Percentiles rank a stretch among this genome's conserved stretches.
Conservation (phyloP, 208 protist species). For the Naegleria fowleri region DNA sequence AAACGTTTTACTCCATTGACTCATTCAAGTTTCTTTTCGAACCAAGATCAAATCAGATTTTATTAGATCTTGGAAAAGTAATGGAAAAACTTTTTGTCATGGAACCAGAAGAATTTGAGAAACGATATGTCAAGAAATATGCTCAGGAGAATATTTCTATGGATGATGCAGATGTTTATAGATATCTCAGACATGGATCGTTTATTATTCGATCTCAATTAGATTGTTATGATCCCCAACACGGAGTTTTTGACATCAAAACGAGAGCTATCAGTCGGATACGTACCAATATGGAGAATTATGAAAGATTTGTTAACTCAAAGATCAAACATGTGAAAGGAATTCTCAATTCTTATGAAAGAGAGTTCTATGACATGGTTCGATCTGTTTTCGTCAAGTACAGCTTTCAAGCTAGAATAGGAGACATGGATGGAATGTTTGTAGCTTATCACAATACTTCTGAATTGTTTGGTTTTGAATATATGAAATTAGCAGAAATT, state of each 20-base stretch:
- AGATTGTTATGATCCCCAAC: slow-evolving; percentile 43
- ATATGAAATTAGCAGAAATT: slow-evolving; percentile 40
- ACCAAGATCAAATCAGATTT: slow-evolving; percentile 34
- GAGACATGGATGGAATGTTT: slow-evolving; percentile 52
- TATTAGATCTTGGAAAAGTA: slow-evolving; percentile 40
- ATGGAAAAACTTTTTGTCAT: slow-evolving; percentile 40
- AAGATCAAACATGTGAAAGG: background rate
- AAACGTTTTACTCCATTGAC: slow-evolving; percentile 23
- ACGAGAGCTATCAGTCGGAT: slow-evolving; percentile 41
- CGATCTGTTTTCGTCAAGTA: slow-evolving; percentile 49
- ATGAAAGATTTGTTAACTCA: background rate
- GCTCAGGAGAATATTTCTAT: background rate
- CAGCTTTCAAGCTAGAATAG: slow-evolving; percentile 47
- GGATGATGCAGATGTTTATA: background rate
- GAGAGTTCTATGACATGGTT: slow-evolving; percentile 49
- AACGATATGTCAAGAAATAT: slow-evolving; percentile 31
- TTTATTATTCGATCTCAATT: slow-evolving; percentile 51
- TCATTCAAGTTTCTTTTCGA: background rate
- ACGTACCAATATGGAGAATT: background rate
- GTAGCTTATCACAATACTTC: slow-evolving; percentile 55
- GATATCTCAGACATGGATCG: slow-evolving; percentile 29
- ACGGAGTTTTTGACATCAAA: slow-evolving; percentile 48
- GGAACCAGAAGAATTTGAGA: slow-evolving; percentile 6
- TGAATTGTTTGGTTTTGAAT: slow-evolving; percentile 54
- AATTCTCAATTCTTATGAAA: slow-evolving; percentile 44